These are phyloP conservation scores for Penicillium sp. DNA, from an alignment of 2,329 filamentous ascomycete genomes.

Conservation along the genomic window DNA sequence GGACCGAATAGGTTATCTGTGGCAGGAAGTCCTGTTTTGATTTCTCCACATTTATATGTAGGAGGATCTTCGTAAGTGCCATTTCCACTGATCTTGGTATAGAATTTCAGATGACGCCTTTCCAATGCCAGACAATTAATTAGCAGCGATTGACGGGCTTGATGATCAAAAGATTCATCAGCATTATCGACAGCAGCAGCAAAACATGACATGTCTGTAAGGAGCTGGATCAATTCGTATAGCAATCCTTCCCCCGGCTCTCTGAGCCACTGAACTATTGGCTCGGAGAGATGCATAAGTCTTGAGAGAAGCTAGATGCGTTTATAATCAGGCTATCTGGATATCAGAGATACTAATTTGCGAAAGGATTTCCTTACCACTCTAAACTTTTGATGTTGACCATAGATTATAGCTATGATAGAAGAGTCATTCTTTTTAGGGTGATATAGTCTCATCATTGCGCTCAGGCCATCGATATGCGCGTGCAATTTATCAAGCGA, in stretches of 20 bases:
- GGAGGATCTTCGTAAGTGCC: constrained; percentile 1
- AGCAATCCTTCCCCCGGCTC: constrained; percentile 1
- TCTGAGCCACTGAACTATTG: neutral
- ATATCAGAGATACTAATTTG: neutral
- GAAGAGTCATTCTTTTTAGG: neutral
- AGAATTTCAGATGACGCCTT: neutral
- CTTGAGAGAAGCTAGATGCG: constrained; percentile 1
- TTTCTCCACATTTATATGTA: neutral
- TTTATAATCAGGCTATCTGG: neutral
- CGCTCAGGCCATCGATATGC: constrained; percentile 1
- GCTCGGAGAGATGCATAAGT: constrained; percentile 1
- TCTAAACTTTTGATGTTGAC: constrained; percentile 4
- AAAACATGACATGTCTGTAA: constrained; percentile 4
- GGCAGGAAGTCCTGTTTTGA: constrained; percentile 1
- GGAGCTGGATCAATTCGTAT: neutral
- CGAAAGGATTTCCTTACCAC: constrained; percentile 3
- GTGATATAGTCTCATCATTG: constrained; percentile 1
- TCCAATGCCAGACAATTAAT: neutral
- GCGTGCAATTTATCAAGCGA: neutral
- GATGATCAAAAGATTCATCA: neutral
- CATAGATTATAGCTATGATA: constrained; percentile 2
- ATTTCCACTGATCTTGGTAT: neutral
- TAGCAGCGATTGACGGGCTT: neutral
- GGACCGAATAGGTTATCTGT: constrained; percentile 5
- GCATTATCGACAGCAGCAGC: neutral